Conservation (phyloP, 2,329 filamentous ascomycete species). For the Sphaceloma murrayae region DNA sequence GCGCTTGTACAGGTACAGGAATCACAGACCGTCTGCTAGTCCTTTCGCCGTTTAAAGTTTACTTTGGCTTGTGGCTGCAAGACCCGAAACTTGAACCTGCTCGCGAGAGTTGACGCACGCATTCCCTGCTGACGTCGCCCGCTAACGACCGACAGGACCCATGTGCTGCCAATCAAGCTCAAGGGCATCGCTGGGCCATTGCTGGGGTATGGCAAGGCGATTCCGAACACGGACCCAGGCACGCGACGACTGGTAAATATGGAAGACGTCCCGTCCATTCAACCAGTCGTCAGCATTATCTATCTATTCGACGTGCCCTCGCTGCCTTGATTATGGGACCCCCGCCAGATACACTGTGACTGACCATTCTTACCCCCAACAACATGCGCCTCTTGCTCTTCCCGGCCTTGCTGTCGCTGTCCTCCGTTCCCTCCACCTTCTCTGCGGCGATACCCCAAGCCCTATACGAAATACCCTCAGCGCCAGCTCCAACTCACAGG, state of each 20-base stretch:
- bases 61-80: not conserved
- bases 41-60: not conserved
- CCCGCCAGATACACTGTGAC: conserved; percentile 5
- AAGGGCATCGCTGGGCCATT: too few relatives aligned
- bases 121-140: not conserved
- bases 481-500: conserved; percentile 14
- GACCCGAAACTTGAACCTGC: not conserved
- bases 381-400: conserved; percentile 1
- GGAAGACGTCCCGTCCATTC: not conserved
- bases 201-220: not conserved
- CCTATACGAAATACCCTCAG: conserved; percentile 6
- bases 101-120: not conserved
- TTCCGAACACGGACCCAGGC: conserved; percentile 6
- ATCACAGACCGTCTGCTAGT: not conserved
- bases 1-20: not conserved
- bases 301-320: too few relatives aligned
- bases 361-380: not conserved
- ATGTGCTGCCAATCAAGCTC: too few relatives aligned
- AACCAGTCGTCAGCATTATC: too few relatives aligned
- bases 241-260: conserved; percentile 3
- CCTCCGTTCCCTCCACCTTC: not conserved
- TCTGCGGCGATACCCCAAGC: not conserved
- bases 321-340: too few relatives aligned
- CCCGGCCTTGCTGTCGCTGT: not conserved
- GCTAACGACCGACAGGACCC: not conserved